A percentile compares a stretch with the other conserved stretches of the same genome.
Evolutionary conservation across 2,329 filamentous ascomycete genomes (phyloP).

Genomic region (Phyllosticta paracitricarpa): DNA sequence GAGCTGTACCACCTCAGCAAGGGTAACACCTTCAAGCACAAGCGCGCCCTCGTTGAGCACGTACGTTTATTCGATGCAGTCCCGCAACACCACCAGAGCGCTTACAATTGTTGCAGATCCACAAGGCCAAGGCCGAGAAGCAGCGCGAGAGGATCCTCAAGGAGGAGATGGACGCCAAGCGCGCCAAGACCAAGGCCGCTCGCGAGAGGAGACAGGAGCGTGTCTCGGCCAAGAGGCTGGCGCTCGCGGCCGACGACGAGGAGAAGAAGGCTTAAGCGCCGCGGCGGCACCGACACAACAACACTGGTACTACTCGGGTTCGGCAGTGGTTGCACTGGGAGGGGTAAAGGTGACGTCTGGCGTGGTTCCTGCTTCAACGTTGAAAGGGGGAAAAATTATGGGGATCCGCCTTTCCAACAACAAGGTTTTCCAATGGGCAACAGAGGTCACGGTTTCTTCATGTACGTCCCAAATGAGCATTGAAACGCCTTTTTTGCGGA

Average conservation of each 20-base stretch:
- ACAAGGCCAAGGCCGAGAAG: constrained; percentile 99
- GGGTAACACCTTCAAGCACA: constrained; percentile 99
- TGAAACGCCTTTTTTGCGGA: neutral
- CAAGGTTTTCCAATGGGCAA: constrained; percentile 23
- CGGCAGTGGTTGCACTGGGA: constrained; percentile 2
- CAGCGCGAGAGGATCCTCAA: constrained; percentile 88
- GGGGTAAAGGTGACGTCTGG: constrained; percentile 28
- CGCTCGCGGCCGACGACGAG: constrained; percentile 62
- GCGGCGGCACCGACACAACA: neutral
- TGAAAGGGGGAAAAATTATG: constrained; percentile 22
- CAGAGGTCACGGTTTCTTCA: constrained; percentile 33
- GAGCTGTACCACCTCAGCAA: constrained; percentile 99
- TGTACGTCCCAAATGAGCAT: constrained; percentile 29
- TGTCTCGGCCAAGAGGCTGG: constrained; percentile 80
- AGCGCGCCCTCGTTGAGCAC: constrained; percentile 99
- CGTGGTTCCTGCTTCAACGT: constrained; percentile 25
- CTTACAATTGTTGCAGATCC: constrained; percentile 58
- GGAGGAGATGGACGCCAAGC: constrained; percentile 99
- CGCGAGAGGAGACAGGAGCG: constrained; percentile 97
- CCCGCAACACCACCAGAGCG: constrained; percentile 20
- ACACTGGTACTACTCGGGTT: neutral
- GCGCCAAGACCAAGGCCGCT: constrained; percentile 99
- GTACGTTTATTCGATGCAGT: constrained; percentile 54
- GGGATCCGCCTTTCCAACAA: constrained; percentile 27
- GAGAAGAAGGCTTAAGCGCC: constrained; percentile 26